Evolutionary conservation across 2,329 filamentous ascomycete species (phyloP), one percentile per base, ranked within the genome.

Genomic region (Camillea tinctor): DNA sequence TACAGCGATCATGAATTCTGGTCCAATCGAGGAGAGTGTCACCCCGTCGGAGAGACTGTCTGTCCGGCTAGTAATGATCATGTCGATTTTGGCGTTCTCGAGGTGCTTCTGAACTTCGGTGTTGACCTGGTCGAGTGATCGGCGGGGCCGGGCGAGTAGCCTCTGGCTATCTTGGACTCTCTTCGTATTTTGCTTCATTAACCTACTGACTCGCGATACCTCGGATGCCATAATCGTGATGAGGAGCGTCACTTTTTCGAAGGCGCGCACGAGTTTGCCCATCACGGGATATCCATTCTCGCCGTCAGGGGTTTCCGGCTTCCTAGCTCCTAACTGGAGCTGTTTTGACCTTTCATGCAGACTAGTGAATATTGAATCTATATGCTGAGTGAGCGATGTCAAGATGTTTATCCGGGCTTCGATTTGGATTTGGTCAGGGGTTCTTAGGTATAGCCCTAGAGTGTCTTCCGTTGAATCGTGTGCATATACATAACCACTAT

Each of bases 1-100:
- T 51, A 59, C 19, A 22, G 57, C 54, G 19, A 62, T 57, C 36
- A 62, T 59, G 54, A 62, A 59, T 26, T 59, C 57, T 2, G 60
- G 60, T 7, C 60, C 60, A 26, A 62, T 62, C 20, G 57, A 59
- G 13, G 60, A 44, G 15, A 62, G 23, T 2, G 48, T 58, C 15
- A 51, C 53, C 40, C 54, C 22, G 22, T 22, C 58, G 1, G 54
- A 13, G 4, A 23, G 44, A 20, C 30, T 59, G 11, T 62, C 57
- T 13, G 44, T 59, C 23, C 51, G 59, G 44, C 51, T 62, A 15
- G 57, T 51, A 5, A 59, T 19, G 6, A 62, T 62, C 13, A 62
- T 57, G 40, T 61, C 59, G 15, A 55, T 13, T 53, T 53, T 58
- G 17, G 59, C 52, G 22, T 54, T 48, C 19, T 61, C 59, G 22